Evolutionary conservation across 2,329 filamentous ascomycete species (phyloP).

Genomic region (Epichloe bromicola): DNA sequence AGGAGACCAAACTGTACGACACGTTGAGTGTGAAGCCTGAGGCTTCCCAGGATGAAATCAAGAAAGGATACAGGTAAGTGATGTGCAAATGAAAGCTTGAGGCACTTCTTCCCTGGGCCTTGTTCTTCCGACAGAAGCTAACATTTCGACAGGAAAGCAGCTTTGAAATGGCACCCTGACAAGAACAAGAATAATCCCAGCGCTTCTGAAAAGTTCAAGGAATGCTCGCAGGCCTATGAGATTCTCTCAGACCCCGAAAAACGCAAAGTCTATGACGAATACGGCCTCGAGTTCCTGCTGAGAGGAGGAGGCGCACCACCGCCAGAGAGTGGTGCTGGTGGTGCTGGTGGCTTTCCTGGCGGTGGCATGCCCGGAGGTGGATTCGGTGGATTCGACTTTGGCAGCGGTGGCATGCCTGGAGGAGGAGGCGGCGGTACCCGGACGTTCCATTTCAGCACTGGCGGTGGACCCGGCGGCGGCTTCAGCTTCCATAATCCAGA

Average conservation of each 20-base stretch:
- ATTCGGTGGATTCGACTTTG: conserved; percentile 38
- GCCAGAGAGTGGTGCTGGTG: conserved; percentile 30
- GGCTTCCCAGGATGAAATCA: conserved; percentile 86
- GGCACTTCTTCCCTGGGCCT: background rate
- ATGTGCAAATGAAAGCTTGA: background rate
- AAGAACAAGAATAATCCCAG: conserved; percentile 90
- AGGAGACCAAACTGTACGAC: conserved; percentile 93
- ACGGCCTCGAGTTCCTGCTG: conserved; percentile 83
- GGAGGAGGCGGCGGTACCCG: conserved; percentile 33
- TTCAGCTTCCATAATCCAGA: conserved; percentile 78
- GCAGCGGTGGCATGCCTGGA: conserved; percentile 27
- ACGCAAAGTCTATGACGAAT: conserved; percentile 88
- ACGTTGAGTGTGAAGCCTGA: conserved; percentile 64
- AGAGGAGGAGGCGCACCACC: conserved; percentile 62
- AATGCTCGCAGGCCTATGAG: conserved; percentile 94
- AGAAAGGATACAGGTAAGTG: conserved; percentile 76
- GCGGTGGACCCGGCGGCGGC: conserved; percentile 39
- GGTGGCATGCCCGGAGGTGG: conserved; percentile 44
- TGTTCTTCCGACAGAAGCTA: background rate
- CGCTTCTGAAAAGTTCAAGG: conserved; percentile 92
- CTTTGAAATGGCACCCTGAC: conserved; percentile 88
- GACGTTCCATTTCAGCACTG: conserved; percentile 53
- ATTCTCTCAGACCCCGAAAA: conserved; percentile 96
- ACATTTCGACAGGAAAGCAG: conserved; percentile 53
- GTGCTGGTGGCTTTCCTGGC: conserved; percentile 41